Evolutionary conservation across 208 protist genomes (phyloP).

Genomic region (Crithidia sp.): DNA sequence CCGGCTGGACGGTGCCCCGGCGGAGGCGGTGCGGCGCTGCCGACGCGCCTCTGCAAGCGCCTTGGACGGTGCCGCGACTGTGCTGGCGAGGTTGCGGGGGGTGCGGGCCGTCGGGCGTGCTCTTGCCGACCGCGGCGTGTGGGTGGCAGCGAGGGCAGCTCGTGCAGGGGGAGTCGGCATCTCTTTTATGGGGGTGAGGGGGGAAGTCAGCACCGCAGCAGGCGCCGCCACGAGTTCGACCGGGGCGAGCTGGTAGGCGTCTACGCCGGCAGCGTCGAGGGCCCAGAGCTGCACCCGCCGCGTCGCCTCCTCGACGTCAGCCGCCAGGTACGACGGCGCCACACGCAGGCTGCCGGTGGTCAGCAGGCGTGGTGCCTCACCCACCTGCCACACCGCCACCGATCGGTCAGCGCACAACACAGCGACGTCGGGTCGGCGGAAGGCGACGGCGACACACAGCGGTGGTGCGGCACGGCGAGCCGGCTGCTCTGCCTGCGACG

Average conservation of each 20-base stretch:
- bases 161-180: background rate
- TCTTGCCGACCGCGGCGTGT: background rate
- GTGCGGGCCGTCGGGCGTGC: conserved; percentile 5
- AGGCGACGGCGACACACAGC: conserved; percentile 9
- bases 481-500: background rate
- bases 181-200: background rate
- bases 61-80: background rate
- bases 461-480: background rate
- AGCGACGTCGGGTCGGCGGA: conserved; percentile 14
- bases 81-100: conserved; percentile 14
- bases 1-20: conserved; percentile 51
- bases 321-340: background rate
- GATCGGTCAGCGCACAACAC: conserved; percentile 11
- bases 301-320: conserved; percentile 14
- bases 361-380: conserved; percentile 13
- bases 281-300: background rate
- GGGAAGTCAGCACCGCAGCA: background rate
- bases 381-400: conserved; percentile 26
- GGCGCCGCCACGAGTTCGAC: background rate
- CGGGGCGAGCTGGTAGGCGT: conserved; percentile 10
- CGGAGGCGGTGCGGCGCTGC: conserved; percentile 54
- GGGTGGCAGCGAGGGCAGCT: background rate
- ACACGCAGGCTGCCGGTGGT: background rate
- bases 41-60: conserved; percentile 11
- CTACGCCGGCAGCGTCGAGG: background rate